Conservation (phyloP, 805 yeast genomes). For the Naumovozyma baii region DNA sequence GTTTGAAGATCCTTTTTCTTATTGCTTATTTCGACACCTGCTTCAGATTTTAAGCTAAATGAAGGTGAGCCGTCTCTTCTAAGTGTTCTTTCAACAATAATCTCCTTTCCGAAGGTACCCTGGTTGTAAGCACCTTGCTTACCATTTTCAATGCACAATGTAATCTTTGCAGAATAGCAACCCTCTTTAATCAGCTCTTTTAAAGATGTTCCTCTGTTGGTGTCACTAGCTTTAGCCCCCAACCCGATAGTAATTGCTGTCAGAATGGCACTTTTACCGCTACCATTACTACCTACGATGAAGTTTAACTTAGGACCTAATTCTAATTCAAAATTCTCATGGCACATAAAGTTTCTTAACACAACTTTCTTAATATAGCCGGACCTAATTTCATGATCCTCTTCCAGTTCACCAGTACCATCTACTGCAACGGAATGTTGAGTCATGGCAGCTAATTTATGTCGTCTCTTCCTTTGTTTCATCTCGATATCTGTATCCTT, state of each 20-base stretch:
- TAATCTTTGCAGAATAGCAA: slow-evolving; percentile 53
- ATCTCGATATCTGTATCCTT: slow-evolving; percentile 6
- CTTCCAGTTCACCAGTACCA: background rate
- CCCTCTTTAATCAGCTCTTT: slow-evolving; percentile 73
- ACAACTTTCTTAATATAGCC: slow-evolving; percentile 61
- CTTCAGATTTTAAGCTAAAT: slow-evolving; percentile 46
- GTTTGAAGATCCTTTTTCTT: slow-evolving; percentile 58
- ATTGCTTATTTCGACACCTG: slow-evolving; percentile 44
- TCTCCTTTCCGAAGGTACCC: slow-evolving; percentile 55
- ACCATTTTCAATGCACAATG: slow-evolving; percentile 52
- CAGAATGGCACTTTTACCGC: slow-evolving; percentile 81
- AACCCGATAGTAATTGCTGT: slow-evolving; percentile 82
- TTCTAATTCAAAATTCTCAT: slow-evolving; percentile 62
- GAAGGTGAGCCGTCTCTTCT: slow-evolving; percentile 41
- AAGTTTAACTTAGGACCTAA: slow-evolving; percentile 77
- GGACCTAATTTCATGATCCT: slow-evolving; percentile 25
- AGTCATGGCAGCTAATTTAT: slow-evolving; percentile 23
- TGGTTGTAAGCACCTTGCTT: slow-evolving; percentile 59
- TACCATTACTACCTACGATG: slow-evolving; percentile 83
- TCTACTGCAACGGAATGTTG: slow-evolving; percentile 10
- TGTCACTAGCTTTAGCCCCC: slow-evolving; percentile 81
- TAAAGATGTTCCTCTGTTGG: slow-evolving; percentile 71
- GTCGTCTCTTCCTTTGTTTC: slow-evolving; percentile 14
- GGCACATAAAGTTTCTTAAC: slow-evolving; percentile 81
- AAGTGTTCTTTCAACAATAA: slow-evolving; percentile 61